A percentile compares a stretch with the other conserved stretches of the same genome.
Evolutionary conservation across 2,329 filamentous ascomycete species (phyloP).

Genomic region (Penicillium freii): DNA sequence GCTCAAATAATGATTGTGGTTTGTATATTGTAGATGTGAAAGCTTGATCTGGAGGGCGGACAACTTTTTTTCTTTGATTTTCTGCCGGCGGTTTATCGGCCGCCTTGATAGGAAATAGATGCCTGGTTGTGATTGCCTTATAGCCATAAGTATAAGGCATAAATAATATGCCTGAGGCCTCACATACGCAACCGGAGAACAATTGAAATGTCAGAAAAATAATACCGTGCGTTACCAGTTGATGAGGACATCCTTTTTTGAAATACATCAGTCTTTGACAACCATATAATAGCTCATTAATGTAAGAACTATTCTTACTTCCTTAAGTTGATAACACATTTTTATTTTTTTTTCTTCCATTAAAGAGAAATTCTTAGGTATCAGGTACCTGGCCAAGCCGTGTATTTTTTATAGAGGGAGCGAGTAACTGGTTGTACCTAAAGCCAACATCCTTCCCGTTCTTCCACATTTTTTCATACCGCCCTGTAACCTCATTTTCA

Average conservation of each 20-base stretch:
- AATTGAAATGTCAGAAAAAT: conserved; percentile 10
- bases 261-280: background rate
- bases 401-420: conserved; percentile 11
- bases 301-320: background rate
- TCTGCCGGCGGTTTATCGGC: conserved; percentile 25
- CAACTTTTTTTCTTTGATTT: conserved; percentile 21
- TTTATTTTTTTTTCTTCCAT: background rate
- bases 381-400: conserved; percentile 10
- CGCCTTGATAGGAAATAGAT: conserved; percentile 12
- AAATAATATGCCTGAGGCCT: conserved; percentile 12
- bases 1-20: background rate
- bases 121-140: conserved; percentile 8
- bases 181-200: conserved; percentile 11
- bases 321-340: background rate
- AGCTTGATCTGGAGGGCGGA: conserved; percentile 8
- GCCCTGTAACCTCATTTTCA: conserved; percentile 15
- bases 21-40: background rate
- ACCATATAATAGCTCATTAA: conserved; percentile 2
- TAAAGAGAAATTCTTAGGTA: conserved; percentile 5
- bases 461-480: conserved; percentile 15
- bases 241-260: conserved; percentile 3
- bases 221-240: conserved; percentile 16
- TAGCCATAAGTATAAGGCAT: conserved; percentile 5
- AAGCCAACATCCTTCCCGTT: conserved; percentile 10
- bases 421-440: conserved; percentile 14